These are phyloP conservation scores for Raffaelea ambrosiae DNA, from an alignment of 2,329 filamentous ascomycete genomes.

Conservation along the genomic window DNA sequence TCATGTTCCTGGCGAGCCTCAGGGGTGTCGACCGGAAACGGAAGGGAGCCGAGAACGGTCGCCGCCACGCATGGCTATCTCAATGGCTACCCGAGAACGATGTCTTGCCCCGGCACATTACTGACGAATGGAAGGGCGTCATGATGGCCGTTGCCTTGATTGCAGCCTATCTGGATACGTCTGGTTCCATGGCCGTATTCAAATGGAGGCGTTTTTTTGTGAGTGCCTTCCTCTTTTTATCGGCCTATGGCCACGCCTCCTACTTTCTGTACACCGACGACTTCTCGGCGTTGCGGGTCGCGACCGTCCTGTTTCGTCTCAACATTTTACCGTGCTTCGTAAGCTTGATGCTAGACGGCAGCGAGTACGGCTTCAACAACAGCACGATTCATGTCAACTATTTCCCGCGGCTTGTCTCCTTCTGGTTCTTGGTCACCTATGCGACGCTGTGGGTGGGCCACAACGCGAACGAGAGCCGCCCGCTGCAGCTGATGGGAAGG, in stretches of 20 bases:
- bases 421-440: constrained; percentile 55
- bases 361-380: constrained; percentile 35
- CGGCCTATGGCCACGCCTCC: constrained; percentile 51
- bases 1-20: not conserved
- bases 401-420: constrained; percentile 48
- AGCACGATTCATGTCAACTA: constrained; percentile 37
- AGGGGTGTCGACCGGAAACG: no score
- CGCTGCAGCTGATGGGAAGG: constrained; percentile 11
- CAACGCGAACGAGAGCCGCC: constrained; percentile 30
- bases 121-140: constrained; percentile 59
- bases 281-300: constrained; percentile 45
- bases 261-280: constrained; percentile 50
- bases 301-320: constrained; percentile 43
- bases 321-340: constrained; percentile 47
- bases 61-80: no score
- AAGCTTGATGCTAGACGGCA: constrained; percentile 39
- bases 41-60: no score
- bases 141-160: constrained; percentile 49
- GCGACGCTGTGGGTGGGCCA: constrained; percentile 35
- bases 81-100: constrained; percentile 17
- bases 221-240: constrained; percentile 53
- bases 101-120: constrained; percentile 46
- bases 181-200: constrained; percentile 41
- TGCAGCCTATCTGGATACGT: constrained; percentile 45
- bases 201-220: constrained; percentile 45